These are phyloP conservation scores for Microsporum canis DNA, from an alignment of 2,329 filamentous ascomycete species.

Conservation along the genomic window DNA sequence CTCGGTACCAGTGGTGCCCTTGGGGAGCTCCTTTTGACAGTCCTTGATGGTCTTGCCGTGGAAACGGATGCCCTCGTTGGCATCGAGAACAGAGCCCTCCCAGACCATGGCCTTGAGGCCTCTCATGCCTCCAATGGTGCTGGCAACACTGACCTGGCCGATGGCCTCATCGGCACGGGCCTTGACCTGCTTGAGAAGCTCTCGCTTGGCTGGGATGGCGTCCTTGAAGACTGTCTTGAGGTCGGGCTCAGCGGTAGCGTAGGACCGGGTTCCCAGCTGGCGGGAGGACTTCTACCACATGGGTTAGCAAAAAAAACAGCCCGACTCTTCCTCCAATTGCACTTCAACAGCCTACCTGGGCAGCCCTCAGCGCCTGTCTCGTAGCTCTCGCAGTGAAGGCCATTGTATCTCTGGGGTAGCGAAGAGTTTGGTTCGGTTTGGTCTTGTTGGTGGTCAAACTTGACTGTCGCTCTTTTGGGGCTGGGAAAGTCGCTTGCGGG, in stretches of 20 bases:
- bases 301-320: conserved; percentile 5
- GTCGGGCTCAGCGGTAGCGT: conserved; percentile 65
- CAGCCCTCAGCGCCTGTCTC: conserved; percentile 29
- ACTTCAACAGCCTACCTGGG: conserved; percentile 22
- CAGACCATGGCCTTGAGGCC: conserved; percentile 97
- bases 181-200: conserved; percentile 90
- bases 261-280: conserved; percentile 21
- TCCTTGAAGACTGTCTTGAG: conserved; percentile 78
- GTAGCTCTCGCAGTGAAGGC: conserved; percentile 29
- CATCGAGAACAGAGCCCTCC: conserved; percentile 94
- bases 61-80: conserved; percentile 95
- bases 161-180: conserved; percentile 68
- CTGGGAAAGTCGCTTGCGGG: not conserved
- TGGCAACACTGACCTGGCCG: conserved; percentile 87
- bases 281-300: conserved; percentile 12
- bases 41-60: conserved; percentile 97
- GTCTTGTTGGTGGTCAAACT: not conserved
- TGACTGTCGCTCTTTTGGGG: not conserved
- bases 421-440: not conserved
- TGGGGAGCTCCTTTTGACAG: conserved; percentile 85
- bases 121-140: conserved; percentile 92
- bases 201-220: conserved; percentile 81
- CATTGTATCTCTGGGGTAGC: conserved; percentile 16
- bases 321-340: not conserved
- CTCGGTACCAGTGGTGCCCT: conserved; percentile 72